phyloP scores from a whole-genome alignment of 73 alveolate genomes.

The Uronychia binucleata region DNA sequence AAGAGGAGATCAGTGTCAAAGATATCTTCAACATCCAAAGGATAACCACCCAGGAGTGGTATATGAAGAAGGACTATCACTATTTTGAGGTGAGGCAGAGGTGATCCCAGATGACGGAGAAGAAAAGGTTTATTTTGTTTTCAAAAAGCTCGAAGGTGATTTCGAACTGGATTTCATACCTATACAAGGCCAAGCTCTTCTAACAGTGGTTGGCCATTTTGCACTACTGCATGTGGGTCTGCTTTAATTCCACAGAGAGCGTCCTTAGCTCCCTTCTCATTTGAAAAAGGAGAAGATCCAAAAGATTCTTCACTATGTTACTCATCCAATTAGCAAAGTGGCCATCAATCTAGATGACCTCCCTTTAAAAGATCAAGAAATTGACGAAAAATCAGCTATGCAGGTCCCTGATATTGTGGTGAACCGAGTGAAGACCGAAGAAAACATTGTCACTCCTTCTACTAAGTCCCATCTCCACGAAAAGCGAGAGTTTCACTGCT shows the following conservation, averaged over 20 bases:
- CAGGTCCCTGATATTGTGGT: no score
- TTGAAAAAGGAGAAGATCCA: no score
- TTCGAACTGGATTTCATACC: slow-evolving; percentile 14
- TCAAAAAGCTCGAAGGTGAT: slow-evolving; percentile 42
- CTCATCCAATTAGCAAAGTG: background rate
- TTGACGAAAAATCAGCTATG: no score
- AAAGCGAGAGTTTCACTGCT: no score
- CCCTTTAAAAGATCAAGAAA: no score
- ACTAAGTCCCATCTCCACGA: no score
- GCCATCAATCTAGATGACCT: background rate
- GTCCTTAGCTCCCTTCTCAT: background rate
- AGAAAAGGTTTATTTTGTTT: slow-evolving; percentile 12
- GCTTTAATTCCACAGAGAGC: background rate
- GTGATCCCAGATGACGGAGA: background rate
- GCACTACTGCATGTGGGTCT: slow-evolving; percentile 25
- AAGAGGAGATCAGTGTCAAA: slow-evolving; percentile 18
- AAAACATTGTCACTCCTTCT: no score
- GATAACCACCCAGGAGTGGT: slow-evolving; percentile 27
- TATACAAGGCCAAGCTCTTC: slow-evolving; percentile 9
- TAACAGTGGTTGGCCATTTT: background rate
- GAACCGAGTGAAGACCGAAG: no score
- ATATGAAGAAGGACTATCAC: slow-evolving; percentile 15
- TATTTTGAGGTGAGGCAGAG: no score
- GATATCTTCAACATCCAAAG: slow-evolving; percentile 26
- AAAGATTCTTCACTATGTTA: background rate